Conservation (phyloP, 2,329 filamentous ascomycete species). For the Elsinoe perseae region DNA sequence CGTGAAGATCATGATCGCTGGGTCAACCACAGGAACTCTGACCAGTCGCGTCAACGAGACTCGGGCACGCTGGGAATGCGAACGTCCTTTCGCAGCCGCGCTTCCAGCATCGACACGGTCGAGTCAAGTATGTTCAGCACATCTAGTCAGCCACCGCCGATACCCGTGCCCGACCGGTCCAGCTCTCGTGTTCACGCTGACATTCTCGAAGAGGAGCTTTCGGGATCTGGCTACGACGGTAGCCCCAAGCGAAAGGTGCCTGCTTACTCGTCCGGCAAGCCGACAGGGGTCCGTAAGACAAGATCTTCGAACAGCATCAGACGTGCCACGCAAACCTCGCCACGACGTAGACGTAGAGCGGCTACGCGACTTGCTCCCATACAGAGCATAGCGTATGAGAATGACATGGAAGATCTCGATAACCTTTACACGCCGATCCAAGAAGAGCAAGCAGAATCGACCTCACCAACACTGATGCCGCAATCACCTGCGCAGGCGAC, state of each 20-base stretch:
- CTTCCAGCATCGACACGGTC: slow-evolving; percentile 9
- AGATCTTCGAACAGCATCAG: slow-evolving; percentile 72
- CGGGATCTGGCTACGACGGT: neutral
- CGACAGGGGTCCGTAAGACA: slow-evolving; percentile 62
- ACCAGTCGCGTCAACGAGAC: neutral
- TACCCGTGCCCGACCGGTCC: slow-evolving; percentile 81
- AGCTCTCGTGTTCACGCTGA: slow-evolving; percentile 71
- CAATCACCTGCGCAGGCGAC: neutral
- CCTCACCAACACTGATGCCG: neutral
- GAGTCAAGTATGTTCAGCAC: slow-evolving; percentile 31
- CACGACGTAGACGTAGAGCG: slow-evolving; percentile 26
- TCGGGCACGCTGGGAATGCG: neutral
- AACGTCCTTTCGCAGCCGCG: slow-evolving; percentile 5
- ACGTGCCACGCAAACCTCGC: slow-evolving; percentile 50
- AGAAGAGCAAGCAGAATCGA: neutral
- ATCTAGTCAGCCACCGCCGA: slow-evolving; percentile 55
- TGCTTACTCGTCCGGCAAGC: neutral
- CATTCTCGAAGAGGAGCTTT: slow-evolving; percentile 10
- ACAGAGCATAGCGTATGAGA: slow-evolving; percentile 5
- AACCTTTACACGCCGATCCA: neutral
- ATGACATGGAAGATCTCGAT: neutral
- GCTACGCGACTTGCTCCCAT: slow-evolving; percentile 19
- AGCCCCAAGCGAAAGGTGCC: neutral
- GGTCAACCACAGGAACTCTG: neutral
- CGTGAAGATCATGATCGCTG: neutral